Evolutionary conservation across 331 rosid genomes (phyloP), one percentile per base, ranked within the genome.

Genomic region (Cucumis variabilis): DNA sequence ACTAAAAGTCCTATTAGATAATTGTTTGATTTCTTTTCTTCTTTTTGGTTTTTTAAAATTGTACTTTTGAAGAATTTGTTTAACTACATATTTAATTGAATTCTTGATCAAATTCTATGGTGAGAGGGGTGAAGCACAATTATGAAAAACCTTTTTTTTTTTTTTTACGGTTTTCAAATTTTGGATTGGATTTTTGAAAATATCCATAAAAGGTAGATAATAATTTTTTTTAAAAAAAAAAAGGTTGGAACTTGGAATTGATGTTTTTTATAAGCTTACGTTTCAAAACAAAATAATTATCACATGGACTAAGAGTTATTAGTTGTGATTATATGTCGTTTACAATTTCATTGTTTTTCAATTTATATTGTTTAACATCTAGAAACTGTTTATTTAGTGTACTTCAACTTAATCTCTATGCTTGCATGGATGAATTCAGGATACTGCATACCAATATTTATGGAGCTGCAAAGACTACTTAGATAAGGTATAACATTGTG

Each of bases 381-480:
- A 25, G 24, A 85, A 89, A 84, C 58, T 74, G 46, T 66, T 50
- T 87, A 55, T 15, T 55, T 15, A 63, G 68, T 23, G 21, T 87
- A 24, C 86, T 63, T 63, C 85, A 82, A 85, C 37, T n/a, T 23
- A 86, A 86, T 55, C 55, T 83, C 73, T 50, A 60, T 86, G 44
- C 6, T 37, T 37, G 69, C 75, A 25, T 82, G 72, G 83, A 70
- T 89, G 90, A 93, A 87, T 73, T 84, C 91, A 95, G 99, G 99
- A 94, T 91, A 88, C 87, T 50, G 94, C 94, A 88, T 97, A 60
- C 90, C 96, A 85, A 87, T 97, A 92, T 91, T 84, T 95, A 70
- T 93, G 98, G 98, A 94, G 90, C 86, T 93, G 95, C 93, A 95
- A 90, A 90, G 93, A 86, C 63, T 88, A 91, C 90, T 90, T 94